phyloP scores from a whole-genome alignment of 441 rosid species.

The Croton setiger region DNA sequence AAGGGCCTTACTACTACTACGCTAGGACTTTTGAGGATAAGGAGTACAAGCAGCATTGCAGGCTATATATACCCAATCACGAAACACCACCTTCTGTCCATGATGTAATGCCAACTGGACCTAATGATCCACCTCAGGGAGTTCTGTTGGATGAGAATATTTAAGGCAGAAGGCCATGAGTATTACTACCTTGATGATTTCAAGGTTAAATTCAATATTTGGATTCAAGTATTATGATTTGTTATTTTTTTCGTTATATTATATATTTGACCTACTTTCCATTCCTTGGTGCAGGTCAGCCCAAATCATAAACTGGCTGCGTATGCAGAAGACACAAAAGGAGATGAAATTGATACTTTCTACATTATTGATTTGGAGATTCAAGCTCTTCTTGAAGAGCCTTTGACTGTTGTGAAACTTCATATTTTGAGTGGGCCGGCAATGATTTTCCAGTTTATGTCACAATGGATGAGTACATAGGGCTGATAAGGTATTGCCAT shows the following conservation, averaged over 20 bases:
- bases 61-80: constrained; percentile 37
- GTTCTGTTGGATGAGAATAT: constrained; percentile 83
- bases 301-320: constrained; percentile 76
- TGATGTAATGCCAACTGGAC: constrained; percentile 68
- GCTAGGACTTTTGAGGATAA: constrained; percentile 64
- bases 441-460: constrained; percentile 68
- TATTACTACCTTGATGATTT: constrained; percentile 64
- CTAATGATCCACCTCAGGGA: constrained; percentile 74
- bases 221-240: not conserved
- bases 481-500: constrained; percentile 64
- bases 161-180: constrained; percentile 49
- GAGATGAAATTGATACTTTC: constrained; percentile 70
- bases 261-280: not conserved
- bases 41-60: constrained; percentile 75
- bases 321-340: constrained; percentile 84
- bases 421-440: constrained; percentile 72
- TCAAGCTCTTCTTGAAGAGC: constrained; percentile 42
- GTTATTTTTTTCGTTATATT: not conserved
- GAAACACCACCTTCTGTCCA: constrained; percentile 52
- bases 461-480: constrained; percentile 90
- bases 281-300: constrained; percentile 43
- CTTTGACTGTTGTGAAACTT: constrained; percentile 56
- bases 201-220: constrained; percentile 36
- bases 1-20: constrained; percentile 71
- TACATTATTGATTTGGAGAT: constrained; percentile 68